A percentile compares a stretch with the other conserved stretches of the same genome.
Evolutionary conservation across 768 basidiomycete genomes (phyloP).

Genomic region (Guyanaporus albipodus): DNA sequence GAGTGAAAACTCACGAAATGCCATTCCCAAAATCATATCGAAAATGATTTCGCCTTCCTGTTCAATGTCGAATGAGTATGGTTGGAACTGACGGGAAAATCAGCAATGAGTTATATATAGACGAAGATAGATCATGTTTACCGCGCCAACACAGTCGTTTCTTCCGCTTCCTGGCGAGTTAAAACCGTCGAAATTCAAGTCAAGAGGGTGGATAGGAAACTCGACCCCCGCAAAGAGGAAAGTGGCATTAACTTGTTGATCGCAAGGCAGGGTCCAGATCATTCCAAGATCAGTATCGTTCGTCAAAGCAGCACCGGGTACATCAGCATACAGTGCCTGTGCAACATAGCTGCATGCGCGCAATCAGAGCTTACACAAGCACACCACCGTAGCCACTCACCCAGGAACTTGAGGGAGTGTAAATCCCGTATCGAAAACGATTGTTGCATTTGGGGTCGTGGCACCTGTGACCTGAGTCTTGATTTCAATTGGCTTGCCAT

Average conservation of each 20-base stretch:
- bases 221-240: conserved; percentile 55
- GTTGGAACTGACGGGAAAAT: conserved; percentile 56
- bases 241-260: conserved; percentile 58
- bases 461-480: conserved; percentile 42
- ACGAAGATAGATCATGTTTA: conserved; percentile 25
- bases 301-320: conserved; percentile 49
- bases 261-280: conserved; percentile 62
- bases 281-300: conserved; percentile 39
- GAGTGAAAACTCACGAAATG: conserved; percentile 48
- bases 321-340: conserved; percentile 55
- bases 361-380: conserved; percentile 14
- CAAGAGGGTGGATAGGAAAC: conserved; percentile 65
- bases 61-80: conserved; percentile 48
- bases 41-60: conserved; percentile 25
- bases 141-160: conserved; percentile 40
- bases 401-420: conserved; percentile 58
- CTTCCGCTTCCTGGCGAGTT: conserved; percentile 16
- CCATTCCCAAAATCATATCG: conserved; percentile 72
- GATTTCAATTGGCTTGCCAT: conserved; percentile 47
- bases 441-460: conserved; percentile 47
- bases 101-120: neutral
- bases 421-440: conserved; percentile 69
- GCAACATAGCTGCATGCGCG: conserved; percentile 41
- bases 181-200: conserved; percentile 38
- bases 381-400: conserved; percentile 27